These are phyloP conservation scores for Pseudonitzschia pungens DNA, from an alignment of 108 stramenopile genomes.

Conservation along the genomic window DNA sequence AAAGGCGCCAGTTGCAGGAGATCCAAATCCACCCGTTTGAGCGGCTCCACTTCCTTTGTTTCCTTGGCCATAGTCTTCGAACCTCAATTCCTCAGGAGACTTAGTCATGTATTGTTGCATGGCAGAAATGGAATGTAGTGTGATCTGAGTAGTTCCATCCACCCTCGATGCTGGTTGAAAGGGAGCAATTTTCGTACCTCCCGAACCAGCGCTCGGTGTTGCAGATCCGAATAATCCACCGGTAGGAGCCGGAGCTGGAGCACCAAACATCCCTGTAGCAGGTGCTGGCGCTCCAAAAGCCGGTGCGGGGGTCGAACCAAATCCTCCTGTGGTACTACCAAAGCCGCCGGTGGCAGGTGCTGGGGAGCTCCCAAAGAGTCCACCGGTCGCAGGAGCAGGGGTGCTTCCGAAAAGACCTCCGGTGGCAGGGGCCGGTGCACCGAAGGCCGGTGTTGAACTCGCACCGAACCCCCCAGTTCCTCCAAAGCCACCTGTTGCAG, in stretches of 20 bases:
- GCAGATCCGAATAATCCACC: conserved; percentile 50
- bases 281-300: conserved; percentile 59
- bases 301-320: conserved; percentile 23
- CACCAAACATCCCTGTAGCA: conserved; percentile 55
- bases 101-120: conserved; percentile 86
- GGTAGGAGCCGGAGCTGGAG: conserved; percentile 45
- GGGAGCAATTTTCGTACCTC: conserved; percentile 54
- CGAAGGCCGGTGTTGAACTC: conserved; percentile 30
- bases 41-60: conserved; percentile 61
- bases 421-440: conserved; percentile 46
- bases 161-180: conserved; percentile 53
- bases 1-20: conserved; percentile 35
- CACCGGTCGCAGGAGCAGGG: conserved; percentile 46
- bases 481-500: conserved; percentile 21
- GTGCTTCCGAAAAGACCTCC: conserved; percentile 34
- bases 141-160: conserved; percentile 70
- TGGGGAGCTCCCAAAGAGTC: conserved; percentile 47
- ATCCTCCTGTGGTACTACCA: conserved; percentile 27
- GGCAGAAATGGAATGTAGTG: conserved; percentile 82
- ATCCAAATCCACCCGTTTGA: conserved; percentile 38
- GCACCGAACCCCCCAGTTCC: not conserved
- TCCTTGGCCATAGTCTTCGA: conserved; percentile 86
- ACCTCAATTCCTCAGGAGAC: conserved; percentile 87
- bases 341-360: conserved; percentile 46
- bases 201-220: conserved; percentile 32